A percentile compares a stretch with the other conserved stretches of the same genome.
These are phyloP conservation scores for Colletotrichum agaves DNA, from an alignment of 2,329 filamentous ascomycete species.

Conservation along the genomic window DNA sequence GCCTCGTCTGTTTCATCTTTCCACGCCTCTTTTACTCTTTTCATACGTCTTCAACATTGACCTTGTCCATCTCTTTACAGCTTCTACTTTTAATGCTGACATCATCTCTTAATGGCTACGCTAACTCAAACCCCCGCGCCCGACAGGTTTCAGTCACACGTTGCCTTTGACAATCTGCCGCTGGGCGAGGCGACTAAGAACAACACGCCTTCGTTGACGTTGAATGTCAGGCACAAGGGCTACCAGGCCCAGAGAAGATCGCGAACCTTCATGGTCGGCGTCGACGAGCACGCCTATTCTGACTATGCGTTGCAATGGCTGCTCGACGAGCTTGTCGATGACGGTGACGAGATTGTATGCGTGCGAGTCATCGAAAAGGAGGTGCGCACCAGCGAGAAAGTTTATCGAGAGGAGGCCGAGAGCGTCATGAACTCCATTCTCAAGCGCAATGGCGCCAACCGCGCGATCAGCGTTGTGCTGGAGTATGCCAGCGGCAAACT, in stretches of 20 bases:
- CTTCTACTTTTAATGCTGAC: neutral
- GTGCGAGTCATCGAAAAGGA: conserved; percentile 89
- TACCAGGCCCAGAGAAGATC: conserved; percentile 84
- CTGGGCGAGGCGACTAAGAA: conserved; percentile 68
- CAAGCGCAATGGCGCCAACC: conserved; percentile 80
- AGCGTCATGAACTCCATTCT: conserved; percentile 80
- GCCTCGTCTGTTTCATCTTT: conserved; percentile 18
- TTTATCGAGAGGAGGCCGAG: conserved; percentile 80
- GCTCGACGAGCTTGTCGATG: conserved; percentile 89
- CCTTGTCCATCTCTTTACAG: neutral
- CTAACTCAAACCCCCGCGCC: conserved; percentile 51
- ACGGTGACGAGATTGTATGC: conserved; percentile 93
- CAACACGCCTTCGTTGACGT: conserved; percentile 76
- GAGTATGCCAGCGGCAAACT: conserved; percentile 92
- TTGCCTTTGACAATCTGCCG: conserved; percentile 70
- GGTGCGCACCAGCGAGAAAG: conserved; percentile 68
- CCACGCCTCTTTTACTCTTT: conserved; percentile 1
- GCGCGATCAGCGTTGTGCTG: conserved; percentile 84
- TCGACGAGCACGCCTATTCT: conserved; percentile 91
- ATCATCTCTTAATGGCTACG: conserved; percentile 50
- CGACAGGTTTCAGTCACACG: conserved; percentile 67
- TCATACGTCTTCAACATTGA: neutral
- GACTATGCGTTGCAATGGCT: conserved; percentile 94
- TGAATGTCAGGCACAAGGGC: conserved; percentile 87
- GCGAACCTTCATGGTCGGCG: conserved; percentile 89